These are phyloP conservation scores for Spergularia azorica DNA, from an alignment of 179 eudicot genomes.

Conservation along the genomic window DNA sequence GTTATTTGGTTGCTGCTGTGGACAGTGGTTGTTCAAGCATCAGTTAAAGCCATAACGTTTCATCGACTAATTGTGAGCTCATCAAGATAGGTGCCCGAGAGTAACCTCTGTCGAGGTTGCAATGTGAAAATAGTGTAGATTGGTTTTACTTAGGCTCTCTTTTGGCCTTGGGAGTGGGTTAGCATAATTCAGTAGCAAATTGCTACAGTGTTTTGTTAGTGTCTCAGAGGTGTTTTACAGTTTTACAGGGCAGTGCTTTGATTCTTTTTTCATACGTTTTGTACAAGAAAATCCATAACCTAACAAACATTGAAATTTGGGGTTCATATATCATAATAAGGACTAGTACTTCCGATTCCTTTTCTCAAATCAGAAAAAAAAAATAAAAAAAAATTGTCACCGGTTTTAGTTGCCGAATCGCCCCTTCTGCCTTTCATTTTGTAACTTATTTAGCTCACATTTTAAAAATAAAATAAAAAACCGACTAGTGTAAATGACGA, in stretches of 20 bases:
- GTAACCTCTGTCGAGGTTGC: constrained; percentile 16
- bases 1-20: constrained; percentile 32
- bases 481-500: no score
- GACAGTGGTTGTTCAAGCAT: constrained; percentile 32
- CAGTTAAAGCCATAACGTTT: background rate
- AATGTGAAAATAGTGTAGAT: constrained; percentile 24
- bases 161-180: constrained; percentile 6
- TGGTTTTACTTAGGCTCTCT: background rate
- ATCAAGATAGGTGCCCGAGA: background rate
- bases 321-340: constrained; percentile 1
- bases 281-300: constrained; percentile 18
- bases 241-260: no score
- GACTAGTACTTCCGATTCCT: no score
- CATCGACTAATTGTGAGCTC: constrained; percentile 9
- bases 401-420: no score
- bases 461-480: no score
- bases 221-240: constrained; percentile 11
- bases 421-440: no score
- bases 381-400: no score
- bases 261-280: constrained; percentile 21
- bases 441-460: no score
- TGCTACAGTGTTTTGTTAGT: constrained; percentile 31
- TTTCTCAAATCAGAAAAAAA: no score
- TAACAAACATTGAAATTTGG: constrained; percentile 1
- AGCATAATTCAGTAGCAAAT: constrained; percentile 18